Percentiles rank a stretch among this genome's conserved stretches.
phyloP scores from a whole-genome alignment of 2,329 filamentous ascomycete genomes.

The Trichoderma citrinoviride region DNA sequence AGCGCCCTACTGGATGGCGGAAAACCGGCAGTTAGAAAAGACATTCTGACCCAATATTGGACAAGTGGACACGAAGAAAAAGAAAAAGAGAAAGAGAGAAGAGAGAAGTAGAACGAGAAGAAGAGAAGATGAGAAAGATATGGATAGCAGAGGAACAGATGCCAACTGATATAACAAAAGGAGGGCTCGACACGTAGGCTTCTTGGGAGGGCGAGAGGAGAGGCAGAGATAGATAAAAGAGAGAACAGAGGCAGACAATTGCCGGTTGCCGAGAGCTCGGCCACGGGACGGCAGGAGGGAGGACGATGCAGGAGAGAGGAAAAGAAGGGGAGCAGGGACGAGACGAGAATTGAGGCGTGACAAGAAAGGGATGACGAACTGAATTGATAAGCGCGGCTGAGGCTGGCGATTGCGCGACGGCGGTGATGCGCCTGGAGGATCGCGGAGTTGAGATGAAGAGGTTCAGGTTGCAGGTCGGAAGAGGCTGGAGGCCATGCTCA shows the following conservation, averaged over 20 bases:
- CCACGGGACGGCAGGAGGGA: slow-evolving; percentile 13
- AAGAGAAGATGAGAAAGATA: slow-evolving; percentile 28
- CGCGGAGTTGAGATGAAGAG: slow-evolving; percentile 10
- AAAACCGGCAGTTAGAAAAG: slow-evolving; percentile 56
- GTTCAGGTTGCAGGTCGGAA: slow-evolving; percentile 22
- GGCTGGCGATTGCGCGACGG: slow-evolving; percentile 27
- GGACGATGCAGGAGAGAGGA: slow-evolving; percentile 20
- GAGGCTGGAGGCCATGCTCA: slow-evolving; percentile 19
- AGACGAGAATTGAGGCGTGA: slow-evolving; percentile 23
- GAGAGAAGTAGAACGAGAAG: slow-evolving; percentile 24
- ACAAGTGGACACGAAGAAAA: slow-evolving; percentile 28
- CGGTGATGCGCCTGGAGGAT: slow-evolving; percentile 25
- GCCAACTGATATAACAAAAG: slow-evolving; percentile 1
- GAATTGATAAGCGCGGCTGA: slow-evolving; percentile 33
- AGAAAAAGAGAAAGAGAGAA: slow-evolving; percentile 26
- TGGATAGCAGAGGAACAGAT: slow-evolving; percentile 22
- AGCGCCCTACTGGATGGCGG: slow-evolving; percentile 50
- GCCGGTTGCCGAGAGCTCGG: slow-evolving; percentile 18
- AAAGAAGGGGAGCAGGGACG: slow-evolving; percentile 16
- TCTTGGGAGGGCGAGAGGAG: slow-evolving; percentile 9
- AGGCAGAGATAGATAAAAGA: background rate
- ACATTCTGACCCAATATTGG: slow-evolving; percentile 41
- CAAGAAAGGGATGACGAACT: slow-evolving; percentile 35
- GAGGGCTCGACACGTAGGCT: slow-evolving; percentile 5
- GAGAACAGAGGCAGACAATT: slow-evolving; percentile 15